These are phyloP conservation scores for Fragosphaeria purpurea DNA, from an alignment of 2,329 filamentous ascomycete species.

Conservation along the genomic window DNA sequence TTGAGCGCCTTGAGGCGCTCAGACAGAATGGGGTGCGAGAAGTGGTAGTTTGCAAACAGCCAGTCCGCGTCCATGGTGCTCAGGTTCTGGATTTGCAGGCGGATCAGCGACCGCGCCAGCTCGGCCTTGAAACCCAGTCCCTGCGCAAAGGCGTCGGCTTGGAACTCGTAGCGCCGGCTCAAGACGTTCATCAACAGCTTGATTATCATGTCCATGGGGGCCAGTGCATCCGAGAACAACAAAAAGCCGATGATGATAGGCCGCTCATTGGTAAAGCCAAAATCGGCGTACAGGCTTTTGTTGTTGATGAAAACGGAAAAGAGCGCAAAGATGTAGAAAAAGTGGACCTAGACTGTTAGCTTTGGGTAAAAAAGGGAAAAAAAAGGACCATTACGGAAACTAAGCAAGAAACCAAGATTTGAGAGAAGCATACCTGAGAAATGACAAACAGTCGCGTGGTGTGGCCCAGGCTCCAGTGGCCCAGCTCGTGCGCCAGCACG, in stretches of 20 bases:
- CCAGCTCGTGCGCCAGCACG: conserved; percentile 88
- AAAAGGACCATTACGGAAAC: not conserved
- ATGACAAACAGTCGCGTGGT: conserved; percentile 87
- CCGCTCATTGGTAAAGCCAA: conserved; percentile 73
- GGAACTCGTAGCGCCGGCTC: conserved; percentile 89
- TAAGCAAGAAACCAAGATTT: not conserved
- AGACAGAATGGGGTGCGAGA: conserved; percentile 91
- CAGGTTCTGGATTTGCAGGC: conserved; percentile 95
- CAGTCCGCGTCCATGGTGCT: conserved; percentile 98
- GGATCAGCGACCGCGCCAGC: conserved; percentile 81
- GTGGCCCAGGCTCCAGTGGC: conserved; percentile 94
- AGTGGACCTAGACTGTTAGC: conserved; percentile 53
- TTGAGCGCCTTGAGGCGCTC: conserved; percentile 86
- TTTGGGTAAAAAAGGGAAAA: not conserved
- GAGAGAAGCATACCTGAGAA: conserved; percentile 51
- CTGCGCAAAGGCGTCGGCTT: conserved; percentile 85
- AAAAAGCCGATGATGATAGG: conserved; percentile 97
- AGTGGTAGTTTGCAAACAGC: conserved; percentile 98
- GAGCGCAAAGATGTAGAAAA: conserved; percentile 92
- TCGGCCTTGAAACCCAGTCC: conserved; percentile 74
- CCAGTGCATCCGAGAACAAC: conserved; percentile 91
- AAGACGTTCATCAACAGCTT: conserved; percentile 95
- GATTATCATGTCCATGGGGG: conserved; percentile 87
- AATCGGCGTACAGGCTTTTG: conserved; percentile 76
- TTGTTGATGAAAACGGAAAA: conserved; percentile 99